A percentile compares a stretch with the other conserved stretches of the same genome.
phyloP scores from a whole-genome alignment of 2,329 filamentous ascomycete genomes.

The Stachybotrys echinatus region DNA sequence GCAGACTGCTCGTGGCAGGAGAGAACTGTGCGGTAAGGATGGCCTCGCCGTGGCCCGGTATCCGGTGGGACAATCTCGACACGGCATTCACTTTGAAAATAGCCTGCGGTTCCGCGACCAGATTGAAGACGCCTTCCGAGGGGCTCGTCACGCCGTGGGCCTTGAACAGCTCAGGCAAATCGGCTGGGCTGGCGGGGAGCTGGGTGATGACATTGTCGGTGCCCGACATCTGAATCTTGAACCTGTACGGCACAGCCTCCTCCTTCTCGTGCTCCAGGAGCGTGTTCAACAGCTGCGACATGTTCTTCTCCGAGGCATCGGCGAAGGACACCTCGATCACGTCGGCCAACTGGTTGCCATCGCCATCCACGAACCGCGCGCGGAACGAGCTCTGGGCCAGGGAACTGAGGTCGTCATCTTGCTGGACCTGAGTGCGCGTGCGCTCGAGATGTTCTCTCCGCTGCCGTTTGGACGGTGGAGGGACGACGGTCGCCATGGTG shows the following conservation, averaged over 20 bases:
- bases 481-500: conserved; percentile 71
- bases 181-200: conserved; percentile 46
- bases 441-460: conserved; percentile 69
- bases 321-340: conserved; percentile 70
- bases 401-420: too few relatives aligned
- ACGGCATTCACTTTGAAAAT: conserved; percentile 92
- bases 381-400: too few relatives aligned
- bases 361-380: conserved; percentile 81
- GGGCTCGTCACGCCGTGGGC: conserved; percentile 53
- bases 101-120: conserved; percentile 72
- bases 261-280: too few relatives aligned
- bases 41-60: conserved; percentile 86
- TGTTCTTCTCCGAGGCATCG: conserved; percentile 82
- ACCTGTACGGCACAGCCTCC: conserved; percentile 30
- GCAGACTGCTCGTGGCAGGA: conserved; percentile 66
- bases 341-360: conserved; percentile 67
- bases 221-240: conserved; percentile 53
- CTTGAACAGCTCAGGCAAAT: conserved; percentile 48
- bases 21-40: conserved; percentile 86
- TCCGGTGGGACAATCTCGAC: conserved; percentile 80
- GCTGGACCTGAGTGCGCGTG: conserved; percentile 63
- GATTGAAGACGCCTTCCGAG: conserved; percentile 49
- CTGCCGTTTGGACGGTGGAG: conserved; percentile 86
- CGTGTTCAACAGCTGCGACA: conserved; percentile 82
- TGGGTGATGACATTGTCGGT: conserved; percentile 49